Evolutionary conservation across 192 early-diverging fungal genomes (phyloP).

Genomic region (Dissophora globulifera): DNA sequence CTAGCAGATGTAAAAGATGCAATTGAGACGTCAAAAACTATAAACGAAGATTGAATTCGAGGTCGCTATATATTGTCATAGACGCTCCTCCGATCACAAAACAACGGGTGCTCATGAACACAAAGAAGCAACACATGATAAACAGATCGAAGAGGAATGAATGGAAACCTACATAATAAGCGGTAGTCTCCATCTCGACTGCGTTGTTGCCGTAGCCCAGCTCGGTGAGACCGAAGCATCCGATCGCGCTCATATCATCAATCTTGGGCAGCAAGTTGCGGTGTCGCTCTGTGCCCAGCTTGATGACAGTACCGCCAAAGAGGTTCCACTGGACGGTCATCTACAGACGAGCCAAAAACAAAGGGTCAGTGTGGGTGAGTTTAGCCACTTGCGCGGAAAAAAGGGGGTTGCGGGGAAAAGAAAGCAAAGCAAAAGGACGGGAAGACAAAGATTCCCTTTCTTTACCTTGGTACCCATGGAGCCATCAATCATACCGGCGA

Average conservation of each 20-base stretch:
- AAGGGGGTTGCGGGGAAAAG: too few species aligned
- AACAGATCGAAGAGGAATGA: too few species aligned
- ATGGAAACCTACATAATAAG: conserved; percentile 60
- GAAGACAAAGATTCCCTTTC: background rate
- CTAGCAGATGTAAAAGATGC: background rate
- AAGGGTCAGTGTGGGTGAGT: too few species aligned
- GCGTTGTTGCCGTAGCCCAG: conserved; percentile 86
- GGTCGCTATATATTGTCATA: too few species aligned
- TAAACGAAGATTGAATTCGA: too few species aligned
- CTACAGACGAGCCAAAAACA: background rate
- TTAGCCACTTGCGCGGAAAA: too few species aligned
- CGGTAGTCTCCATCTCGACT: conserved; percentile 83
- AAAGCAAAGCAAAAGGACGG: background rate
- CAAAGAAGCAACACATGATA: background rate
- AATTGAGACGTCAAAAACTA: too few species aligned
- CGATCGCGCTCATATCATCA: conserved; percentile 72
- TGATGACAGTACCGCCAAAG: conserved; percentile 69
- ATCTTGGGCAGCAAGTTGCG: conserved; percentile 69
- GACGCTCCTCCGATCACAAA: too few species aligned
- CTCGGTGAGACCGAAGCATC: conserved; percentile 84
- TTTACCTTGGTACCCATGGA: conserved; percentile 75
- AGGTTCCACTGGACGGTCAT: conserved; percentile 54
- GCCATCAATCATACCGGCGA: conserved; percentile 78
- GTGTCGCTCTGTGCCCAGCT: conserved; percentile 79
- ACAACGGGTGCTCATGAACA: too few species aligned